Percentiles rank a stretch among this genome's conserved stretches.
phyloP scores from a whole-genome alignment of 768 basidiomycete genomes.

The Trametes cubensis region DNA sequence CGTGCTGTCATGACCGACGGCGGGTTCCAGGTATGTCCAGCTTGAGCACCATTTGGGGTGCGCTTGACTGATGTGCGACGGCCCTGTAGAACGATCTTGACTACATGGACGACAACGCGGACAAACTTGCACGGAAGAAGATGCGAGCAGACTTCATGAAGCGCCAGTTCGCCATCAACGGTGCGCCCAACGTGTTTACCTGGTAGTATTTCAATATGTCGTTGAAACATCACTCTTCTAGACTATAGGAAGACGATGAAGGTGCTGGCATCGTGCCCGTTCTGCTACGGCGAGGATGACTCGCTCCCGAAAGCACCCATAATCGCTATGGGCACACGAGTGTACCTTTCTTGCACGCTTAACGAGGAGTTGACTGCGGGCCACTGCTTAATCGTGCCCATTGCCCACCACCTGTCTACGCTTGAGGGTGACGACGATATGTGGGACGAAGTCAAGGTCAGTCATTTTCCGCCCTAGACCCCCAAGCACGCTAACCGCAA shows the following conservation, averaged over 20 bases:
- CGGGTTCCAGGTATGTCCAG: conserved; percentile 70
- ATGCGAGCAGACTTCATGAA: conserved; percentile 98
- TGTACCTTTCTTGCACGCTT: conserved; percentile 87
- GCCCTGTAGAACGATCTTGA: conserved; percentile 75
- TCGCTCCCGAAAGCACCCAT: conserved; percentile 84
- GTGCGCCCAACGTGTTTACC: conserved; percentile 43
- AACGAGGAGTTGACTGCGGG: conserved; percentile 89
- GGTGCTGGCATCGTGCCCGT: conserved; percentile 80
- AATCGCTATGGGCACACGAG: conserved; percentile 87
- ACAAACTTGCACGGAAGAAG: conserved; percentile 87
- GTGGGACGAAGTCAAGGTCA: conserved; percentile 94
- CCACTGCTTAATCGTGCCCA: conserved; percentile 94
- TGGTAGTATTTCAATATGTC: background rate
- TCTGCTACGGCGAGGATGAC: conserved; percentile 94
- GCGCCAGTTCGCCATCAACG: conserved; percentile 94
- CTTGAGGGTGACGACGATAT: conserved; percentile 96
- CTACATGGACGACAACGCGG: conserved; percentile 97
- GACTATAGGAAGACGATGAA: conserved; percentile 96
- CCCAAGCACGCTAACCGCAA: background rate
- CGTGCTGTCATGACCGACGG: conserved; percentile 85
- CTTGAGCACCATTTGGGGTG: background rate
- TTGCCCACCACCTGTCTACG: conserved; percentile 89
- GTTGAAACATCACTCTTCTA: conserved; percentile 35
- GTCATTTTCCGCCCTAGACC: conserved; percentile 29
- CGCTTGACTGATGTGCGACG: background rate